Percentiles rank a stretch among this genome's conserved stretches.
Conservation (phyloP, 2,329 filamentous ascomycete species). For the Clarireedia hainanense region DNA sequence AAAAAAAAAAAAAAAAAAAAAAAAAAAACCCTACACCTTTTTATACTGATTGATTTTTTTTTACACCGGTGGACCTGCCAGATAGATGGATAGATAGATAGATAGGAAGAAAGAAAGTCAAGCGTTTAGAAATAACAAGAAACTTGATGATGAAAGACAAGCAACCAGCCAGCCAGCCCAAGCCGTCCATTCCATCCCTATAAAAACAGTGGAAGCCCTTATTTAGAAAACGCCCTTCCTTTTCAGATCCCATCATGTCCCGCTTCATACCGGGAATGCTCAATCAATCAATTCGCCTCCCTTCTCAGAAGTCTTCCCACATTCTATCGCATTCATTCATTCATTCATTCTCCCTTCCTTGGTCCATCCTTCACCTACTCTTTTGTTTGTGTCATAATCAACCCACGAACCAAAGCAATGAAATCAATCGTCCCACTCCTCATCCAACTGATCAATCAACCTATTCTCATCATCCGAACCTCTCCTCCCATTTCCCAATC, state of each 20-base stretch:
- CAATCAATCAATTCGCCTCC: too few species aligned
- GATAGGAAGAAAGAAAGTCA: background rate
- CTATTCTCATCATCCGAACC: constrained; percentile 74
- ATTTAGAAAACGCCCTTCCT: background rate
- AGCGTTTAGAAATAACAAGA: background rate
- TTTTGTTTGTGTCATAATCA: background rate
- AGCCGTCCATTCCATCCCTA: background rate
- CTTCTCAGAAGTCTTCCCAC: too few species aligned
- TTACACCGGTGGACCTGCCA: too few species aligned
- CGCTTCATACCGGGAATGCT: background rate
- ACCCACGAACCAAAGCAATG: background rate
- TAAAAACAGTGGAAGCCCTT: background rate
- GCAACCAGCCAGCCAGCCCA: background rate
- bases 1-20: too few species aligned
- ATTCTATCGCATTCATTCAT: background rate
- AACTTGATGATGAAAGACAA: background rate
- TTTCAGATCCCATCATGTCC: background rate
- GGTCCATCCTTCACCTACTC: background rate
- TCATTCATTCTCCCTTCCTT: background rate
- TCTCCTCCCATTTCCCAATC: constrained; percentile 1
- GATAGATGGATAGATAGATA: background rate
- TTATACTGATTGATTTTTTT: too few species aligned
- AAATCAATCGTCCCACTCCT: constrained; percentile 82
- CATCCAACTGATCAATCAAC: constrained; percentile 90
- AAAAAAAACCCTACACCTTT: too few species aligned